Base-by-base conservation (phyloP, 805 yeast genomes). In the Starmerella sp. region DNA sequence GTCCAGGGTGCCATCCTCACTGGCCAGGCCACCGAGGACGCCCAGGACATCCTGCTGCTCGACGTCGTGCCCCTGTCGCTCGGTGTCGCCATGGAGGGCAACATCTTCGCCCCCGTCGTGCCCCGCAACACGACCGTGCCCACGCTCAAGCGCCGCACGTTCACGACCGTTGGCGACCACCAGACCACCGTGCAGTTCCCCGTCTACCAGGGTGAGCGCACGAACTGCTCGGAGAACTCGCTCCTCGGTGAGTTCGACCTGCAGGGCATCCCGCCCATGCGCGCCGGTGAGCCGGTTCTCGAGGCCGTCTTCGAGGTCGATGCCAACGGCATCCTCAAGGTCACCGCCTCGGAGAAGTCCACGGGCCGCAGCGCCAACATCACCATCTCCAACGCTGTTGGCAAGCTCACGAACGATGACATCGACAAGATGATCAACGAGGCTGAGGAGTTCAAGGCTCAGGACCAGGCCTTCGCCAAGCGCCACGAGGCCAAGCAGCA, bases 11-110 rank as follows among this genome's bases (percentile, higher is more conserved):
- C 97, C 72, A 87, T 91, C 77, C 81, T 90, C 76, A 86, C 96
- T 66, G 96, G 96, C 78, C 89, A 79, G 75, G 80, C 87, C 60
- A 83, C 88, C 63, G 82, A 86, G 65, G 95, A 88, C 75, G 89
- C 96, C 74, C 88, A 90, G 77, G 96, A 88, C 77, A 82, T 90
- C 73, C 83, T 91, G 68, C 82, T 90, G 73, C 83, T 90, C 76
- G 97, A 90, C 79, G 97, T 91, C 68, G 90, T 90, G 71, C 98
- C 98, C 74, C 84, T 91, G 73, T 90, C 97, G 65, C 82, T 91
- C 72, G 98, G 98, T 87, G 95, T 91, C 75, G 97, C 95, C 79
- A 93, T 93, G 86, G 93, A 90, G 78, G 98, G 98, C 78, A 95
- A 93, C 77, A 91, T 93, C 73, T 90, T 91, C 79, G 95, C 97